These are phyloP conservation scores for Calonectria henricotiae DNA, from an alignment of 2,329 filamentous ascomycete species.

Conservation along the genomic window DNA sequence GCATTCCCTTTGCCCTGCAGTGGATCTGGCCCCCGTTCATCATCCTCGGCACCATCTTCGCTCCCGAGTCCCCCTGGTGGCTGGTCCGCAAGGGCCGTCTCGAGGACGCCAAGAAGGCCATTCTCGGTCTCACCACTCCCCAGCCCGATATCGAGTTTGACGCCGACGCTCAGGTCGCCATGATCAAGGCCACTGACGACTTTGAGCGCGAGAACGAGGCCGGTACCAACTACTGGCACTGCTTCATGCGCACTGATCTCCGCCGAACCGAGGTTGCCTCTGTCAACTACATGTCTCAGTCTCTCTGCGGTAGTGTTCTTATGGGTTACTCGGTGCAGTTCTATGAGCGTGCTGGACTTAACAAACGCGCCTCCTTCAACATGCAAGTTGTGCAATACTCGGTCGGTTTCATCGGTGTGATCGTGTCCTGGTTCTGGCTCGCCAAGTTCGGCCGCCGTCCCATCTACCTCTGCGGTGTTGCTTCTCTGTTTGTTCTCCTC, in stretches of 20 bases:
- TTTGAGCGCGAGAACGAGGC: conserved; percentile 60
- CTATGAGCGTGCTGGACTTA: conserved; percentile 62
- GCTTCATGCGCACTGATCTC: conserved; percentile 65
- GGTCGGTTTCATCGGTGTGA: conserved; percentile 63
- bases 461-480: conserved; percentile 64
- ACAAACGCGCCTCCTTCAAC: conserved; percentile 56
- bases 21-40: conserved; percentile 67
- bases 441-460: conserved; percentile 62
- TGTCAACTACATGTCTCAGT: conserved; percentile 62
- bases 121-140: conserved; percentile 51
- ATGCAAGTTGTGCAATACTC: conserved; percentile 62
- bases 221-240: conserved; percentile 65
- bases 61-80: conserved; percentile 69
- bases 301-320: conserved; percentile 59
- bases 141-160: conserved; percentile 43
- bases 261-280: conserved; percentile 65
- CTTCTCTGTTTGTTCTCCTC: conserved; percentile 64
- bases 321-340: conserved; percentile 75
- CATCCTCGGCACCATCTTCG: conserved; percentile 61
- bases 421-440: conserved; percentile 65
- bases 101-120: conserved; percentile 41
- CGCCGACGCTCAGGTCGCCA: conserved; percentile 45
- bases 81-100: conserved; percentile 56
- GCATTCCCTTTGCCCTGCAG: conserved; percentile 66
- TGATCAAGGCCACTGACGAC: conserved; percentile 60